A percentile compares a stretch with the other conserved stretches of the same genome.
Evolutionary conservation across 2,329 filamentous ascomycete species (phyloP).

Genomic region (Chaetomiaceae sp.): DNA sequence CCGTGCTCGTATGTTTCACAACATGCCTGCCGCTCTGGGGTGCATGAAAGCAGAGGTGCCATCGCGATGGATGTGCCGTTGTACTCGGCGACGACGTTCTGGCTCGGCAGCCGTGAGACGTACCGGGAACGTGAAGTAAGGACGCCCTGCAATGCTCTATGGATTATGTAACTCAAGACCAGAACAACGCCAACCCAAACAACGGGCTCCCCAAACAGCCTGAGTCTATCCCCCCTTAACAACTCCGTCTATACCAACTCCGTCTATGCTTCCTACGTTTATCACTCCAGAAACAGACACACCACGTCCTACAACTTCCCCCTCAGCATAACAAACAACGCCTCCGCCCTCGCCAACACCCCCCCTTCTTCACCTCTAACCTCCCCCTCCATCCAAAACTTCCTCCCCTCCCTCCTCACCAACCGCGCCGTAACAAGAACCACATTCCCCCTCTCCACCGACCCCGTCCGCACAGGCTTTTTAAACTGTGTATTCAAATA

Average conservation of each 20-base stretch:
- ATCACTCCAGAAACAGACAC: too few species aligned
- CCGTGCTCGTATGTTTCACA: background rate
- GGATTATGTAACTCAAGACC: too few species aligned
- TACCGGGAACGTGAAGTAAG: background rate
- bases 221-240: background rate
- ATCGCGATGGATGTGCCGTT: background rate
- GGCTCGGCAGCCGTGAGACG: background rate
- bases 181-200: too few species aligned
- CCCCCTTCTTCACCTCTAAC: conserved; percentile 46
- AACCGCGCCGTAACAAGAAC: conserved; percentile 44
- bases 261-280: background rate
- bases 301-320: conserved; percentile 3
- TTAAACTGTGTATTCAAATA: conserved; percentile 54
- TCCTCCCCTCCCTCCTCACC: conserved; percentile 47
- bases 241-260: background rate
- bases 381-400: conserved; percentile 45
- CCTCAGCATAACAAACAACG: conserved; percentile 41
- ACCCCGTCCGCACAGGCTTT: conserved; percentile 47
- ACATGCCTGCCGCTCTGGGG: background rate
- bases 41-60: conserved; percentile 4
- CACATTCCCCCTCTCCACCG: conserved; percentile 24
- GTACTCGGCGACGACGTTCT: conserved; percentile 1
- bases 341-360: conserved; percentile 48
- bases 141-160: background rate
- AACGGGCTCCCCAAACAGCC: too few species aligned